Conservation (phyloP, 2,329 filamentous ascomycete species). For the Colletotrichum australisinense region DNA sequence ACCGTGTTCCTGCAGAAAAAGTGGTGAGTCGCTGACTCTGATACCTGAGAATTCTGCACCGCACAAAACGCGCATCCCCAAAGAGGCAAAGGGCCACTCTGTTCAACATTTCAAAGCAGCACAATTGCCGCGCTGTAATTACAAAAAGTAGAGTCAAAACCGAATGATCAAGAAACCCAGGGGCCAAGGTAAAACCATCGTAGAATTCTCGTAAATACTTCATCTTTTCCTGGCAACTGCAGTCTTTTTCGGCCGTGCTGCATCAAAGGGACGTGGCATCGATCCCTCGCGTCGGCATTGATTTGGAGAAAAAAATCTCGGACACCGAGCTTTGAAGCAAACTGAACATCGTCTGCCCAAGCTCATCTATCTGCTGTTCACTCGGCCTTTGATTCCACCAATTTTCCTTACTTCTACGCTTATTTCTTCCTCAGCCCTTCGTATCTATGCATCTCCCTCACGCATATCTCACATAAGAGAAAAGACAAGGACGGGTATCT, state of each 20-base stretch:
- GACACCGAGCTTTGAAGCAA: slow-evolving; percentile 1
- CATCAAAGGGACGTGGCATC: neutral
- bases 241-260: neutral
- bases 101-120: slow-evolving; percentile 26
- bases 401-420: neutral
- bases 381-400: neutral
- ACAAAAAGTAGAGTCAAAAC: slow-evolving; percentile 15
- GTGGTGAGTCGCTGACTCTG: slow-evolving; percentile 5
- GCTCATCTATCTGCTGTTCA: neutral
- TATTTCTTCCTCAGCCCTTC: neutral
- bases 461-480: neutral
- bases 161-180: neutral
- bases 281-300: neutral
- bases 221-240: neutral
- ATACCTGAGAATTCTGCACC: slow-evolving; percentile 29
- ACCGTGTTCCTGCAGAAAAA: slow-evolving; percentile 12
- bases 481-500: neutral
- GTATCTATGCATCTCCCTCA: neutral
- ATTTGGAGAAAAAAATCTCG: neutral
- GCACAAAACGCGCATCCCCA: slow-evolving; percentile 33
- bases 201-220: neutral
- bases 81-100: slow-evolving; percentile 29
- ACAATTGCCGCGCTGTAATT: slow-evolving; percentile 23
- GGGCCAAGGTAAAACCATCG: neutral
- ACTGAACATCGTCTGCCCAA: neutral